phyloP scores from a whole-genome alignment of 805 yeast species.

The Grigorovia yakushimaensis region DNA sequence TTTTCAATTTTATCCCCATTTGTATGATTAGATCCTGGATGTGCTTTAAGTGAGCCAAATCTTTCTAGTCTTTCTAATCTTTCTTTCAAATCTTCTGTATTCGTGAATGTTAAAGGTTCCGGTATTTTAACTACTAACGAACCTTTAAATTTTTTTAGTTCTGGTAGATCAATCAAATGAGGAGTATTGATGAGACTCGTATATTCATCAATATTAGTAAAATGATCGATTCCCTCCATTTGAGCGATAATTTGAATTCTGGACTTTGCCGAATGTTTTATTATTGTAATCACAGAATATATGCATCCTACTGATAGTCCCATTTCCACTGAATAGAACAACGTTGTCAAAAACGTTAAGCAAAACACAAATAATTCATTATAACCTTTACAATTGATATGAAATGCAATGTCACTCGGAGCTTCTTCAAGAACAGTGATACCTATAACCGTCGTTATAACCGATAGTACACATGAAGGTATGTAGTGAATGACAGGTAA shows the following conservation, averaged over 20 bases:
- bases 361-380: conserved; percentile 62
- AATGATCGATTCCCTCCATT: conserved; percentile 47
- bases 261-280: conserved; percentile 71
- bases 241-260: conserved; percentile 77
- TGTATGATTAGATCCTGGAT: conserved; percentile 61
- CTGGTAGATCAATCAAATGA: neutral
- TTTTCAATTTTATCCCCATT: conserved; percentile 39
- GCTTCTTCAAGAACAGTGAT: conserved; percentile 70
- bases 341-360: conserved; percentile 53
- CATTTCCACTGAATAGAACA: conserved; percentile 72
- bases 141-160: conserved; percentile 43
- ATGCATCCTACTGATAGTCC: conserved; percentile 85
- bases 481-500: conserved; percentile 57
- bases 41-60: conserved; percentile 64
- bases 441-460: conserved; percentile 73
- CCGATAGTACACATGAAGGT: conserved; percentile 73
- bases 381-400: conserved; percentile 62
- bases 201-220: conserved; percentile 63
- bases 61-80: conserved; percentile 61
- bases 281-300: conserved; percentile 69
- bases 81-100: conserved; percentile 63
- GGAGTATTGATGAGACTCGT: conserved; percentile 25
- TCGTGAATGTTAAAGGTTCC: conserved; percentile 83
- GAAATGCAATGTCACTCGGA: conserved; percentile 69
- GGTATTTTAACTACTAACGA: conserved; percentile 73